Evolutionary conservation across 164 flowering plant species (phyloP), one percentile per base, ranked within the genome.

Genomic region (Tetrastigma voinierianum): DNA sequence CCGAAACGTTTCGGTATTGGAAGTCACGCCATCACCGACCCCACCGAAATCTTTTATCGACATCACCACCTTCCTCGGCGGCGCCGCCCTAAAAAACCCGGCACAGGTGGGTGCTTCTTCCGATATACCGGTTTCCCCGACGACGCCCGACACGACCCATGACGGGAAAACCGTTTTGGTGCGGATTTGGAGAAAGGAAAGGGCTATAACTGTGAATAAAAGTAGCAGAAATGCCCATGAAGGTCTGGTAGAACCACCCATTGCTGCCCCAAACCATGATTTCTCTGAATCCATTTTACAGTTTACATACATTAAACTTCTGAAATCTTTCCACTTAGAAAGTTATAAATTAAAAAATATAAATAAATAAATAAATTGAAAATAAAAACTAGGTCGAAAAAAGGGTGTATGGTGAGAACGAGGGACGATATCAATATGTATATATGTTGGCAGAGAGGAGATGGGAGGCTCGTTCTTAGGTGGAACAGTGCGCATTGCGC

Each of bases 21-120:
- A 87, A 23, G 93, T 88, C 51, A 51, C 61, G 2, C 99, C 99
- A 68, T 96, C 99, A 2, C 98, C 96, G 0, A 96, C 87, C 3
- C 96, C 99, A 0, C 98, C 99, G 72, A 92, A 96, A 20, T 90
- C 97, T 59, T 20, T 23, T 40, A 96, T 80, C 53, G 93, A 87
- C 83, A 72, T 74, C 24, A 81, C 84, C 59, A 69, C 65, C 76
- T 47, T 77, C 63, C 88, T 80, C 72, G 4, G 51, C 59, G 75
- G 69, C 40, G 47, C 67, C 47, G 40, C 59, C 12, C 59, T 54
- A 70, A 77, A 86, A 51, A 90, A 76, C 58, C 87, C 84, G 12
- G 78, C 59, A 56, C 95, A 91, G 51, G 55, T 56, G 15, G 21
- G 16, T 43, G 70, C 48, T 19, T 47, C 68, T n/a, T 1, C 52